A percentile compares a stretch with the other conserved stretches of the same genome.
phyloP scores from a whole-genome alignment of 805 yeast genomes.

The Candida railenensis region DNA sequence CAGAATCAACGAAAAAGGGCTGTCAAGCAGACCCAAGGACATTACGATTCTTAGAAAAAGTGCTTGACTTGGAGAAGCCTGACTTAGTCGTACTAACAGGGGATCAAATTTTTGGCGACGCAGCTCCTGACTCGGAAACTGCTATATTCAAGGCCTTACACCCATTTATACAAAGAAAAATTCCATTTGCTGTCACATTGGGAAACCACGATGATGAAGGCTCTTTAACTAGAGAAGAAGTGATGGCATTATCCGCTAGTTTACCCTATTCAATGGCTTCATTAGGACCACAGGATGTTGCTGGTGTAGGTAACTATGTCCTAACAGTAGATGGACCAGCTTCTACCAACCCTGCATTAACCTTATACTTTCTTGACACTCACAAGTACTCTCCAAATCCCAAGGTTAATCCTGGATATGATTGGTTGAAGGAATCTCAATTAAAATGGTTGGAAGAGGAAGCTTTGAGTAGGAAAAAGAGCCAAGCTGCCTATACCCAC shows the following conservation, averaged over 20 bases:
- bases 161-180: constrained; percentile 63
- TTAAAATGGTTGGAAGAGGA: constrained; percentile 51
- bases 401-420: constrained; percentile 76
- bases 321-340: constrained; percentile 48
- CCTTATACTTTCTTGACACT: constrained; percentile 78
- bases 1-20: constrained; percentile 41
- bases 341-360: constrained; percentile 41
- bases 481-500: constrained; percentile 32
- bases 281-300: constrained; percentile 63
- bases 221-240: constrained; percentile 52
- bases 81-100: constrained; percentile 87
- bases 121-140: constrained; percentile 77
- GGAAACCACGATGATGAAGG: constrained; percentile 98
- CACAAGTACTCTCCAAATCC: constrained; percentile 72
- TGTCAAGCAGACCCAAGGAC: constrained; percentile 85
- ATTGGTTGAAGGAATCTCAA: constrained; percentile 76
- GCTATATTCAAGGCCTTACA: constrained; percentile 73
- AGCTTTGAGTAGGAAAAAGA: constrained; percentile 24
- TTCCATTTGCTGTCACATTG: constrained; percentile 83
- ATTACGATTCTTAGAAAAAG: constrained; percentile 53
- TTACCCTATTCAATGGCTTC: constrained; percentile 70
- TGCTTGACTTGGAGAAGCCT: constrained; percentile 75
- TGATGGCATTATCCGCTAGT: constrained; percentile 53
- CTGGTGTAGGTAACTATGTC: constrained; percentile 83
- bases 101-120: constrained; percentile 84